Evolutionary conservation across 2,329 filamentous ascomycete genomes (phyloP).

Genomic region (Colletotrichum abscissum): DNA sequence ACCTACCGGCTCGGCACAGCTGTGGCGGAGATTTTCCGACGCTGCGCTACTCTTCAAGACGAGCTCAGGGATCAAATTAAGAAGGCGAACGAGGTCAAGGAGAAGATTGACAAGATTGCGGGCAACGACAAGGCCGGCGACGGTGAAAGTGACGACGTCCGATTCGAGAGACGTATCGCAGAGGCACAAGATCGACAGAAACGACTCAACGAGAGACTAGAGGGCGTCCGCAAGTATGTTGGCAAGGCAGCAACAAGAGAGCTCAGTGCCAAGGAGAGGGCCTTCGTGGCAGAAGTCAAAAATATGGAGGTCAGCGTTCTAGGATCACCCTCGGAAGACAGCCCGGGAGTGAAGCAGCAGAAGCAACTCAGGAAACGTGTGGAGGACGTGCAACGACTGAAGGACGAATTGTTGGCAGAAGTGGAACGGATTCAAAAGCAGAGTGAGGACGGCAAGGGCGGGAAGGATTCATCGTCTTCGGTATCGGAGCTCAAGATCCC

Average conservation of each 20-base stretch:
- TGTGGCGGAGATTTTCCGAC: constrained; percentile 78
- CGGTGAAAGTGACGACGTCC: constrained; percentile 63
- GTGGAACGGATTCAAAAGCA: constrained; percentile 55
- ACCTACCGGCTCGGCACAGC: constrained; percentile 76
- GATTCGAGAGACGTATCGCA: constrained; percentile 69
- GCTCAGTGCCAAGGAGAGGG: constrained; percentile 57
- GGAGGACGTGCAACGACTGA: constrained; percentile 65
- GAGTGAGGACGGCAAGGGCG: constrained; percentile 36
- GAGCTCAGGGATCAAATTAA: constrained; percentile 76
- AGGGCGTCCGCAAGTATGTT: constrained; percentile 62
- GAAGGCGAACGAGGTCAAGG: constrained; percentile 73
- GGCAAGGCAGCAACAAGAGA: constrained; percentile 55
- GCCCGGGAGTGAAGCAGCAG: constrained; percentile 22
- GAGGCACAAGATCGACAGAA: constrained; percentile 66
- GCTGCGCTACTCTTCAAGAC: constrained; percentile 74
- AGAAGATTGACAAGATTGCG: constrained; percentile 74
- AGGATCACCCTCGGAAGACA: constrained; percentile 37
- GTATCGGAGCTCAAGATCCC: constrained; percentile 63
- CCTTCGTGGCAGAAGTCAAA: constrained; percentile 59
- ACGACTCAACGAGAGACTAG: constrained; percentile 68
- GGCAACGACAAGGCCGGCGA: constrained; percentile 66
- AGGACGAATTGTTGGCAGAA: constrained; percentile 64
- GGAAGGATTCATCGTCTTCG: constrained; percentile 46
- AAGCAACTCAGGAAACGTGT: constrained; percentile 68
- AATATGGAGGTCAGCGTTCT: constrained; percentile 65